These are phyloP conservation scores for Sugiyamaella pinicola DNA, from an alignment of 1,139 yeast species.

Conservation along the genomic window DNA sequence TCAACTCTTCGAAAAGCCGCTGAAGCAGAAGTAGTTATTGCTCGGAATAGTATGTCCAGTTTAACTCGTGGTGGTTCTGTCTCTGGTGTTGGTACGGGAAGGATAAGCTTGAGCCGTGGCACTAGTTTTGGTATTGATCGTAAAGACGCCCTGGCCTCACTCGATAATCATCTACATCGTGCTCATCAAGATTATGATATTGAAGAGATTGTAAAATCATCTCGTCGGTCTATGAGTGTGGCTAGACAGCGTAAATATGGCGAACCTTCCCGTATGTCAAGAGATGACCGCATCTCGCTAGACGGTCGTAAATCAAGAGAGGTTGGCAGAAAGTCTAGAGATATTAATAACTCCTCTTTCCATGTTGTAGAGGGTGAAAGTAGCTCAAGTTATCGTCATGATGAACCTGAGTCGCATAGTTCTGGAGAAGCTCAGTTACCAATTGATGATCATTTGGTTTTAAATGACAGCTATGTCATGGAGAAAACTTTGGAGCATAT, in stretches of 20 bases:
- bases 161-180: conserved; percentile 58
- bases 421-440: conserved; percentile 26
- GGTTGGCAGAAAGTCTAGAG: conserved; percentile 17
- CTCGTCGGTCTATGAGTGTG: conserved; percentile 64
- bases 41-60: conserved; percentile 43
- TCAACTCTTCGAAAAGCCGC: conserved; percentile 67
- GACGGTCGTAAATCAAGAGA: conserved; percentile 29
- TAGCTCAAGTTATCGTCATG: conserved; percentile 18
- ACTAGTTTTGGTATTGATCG: conserved; percentile 37
- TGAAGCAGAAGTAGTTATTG: conserved; percentile 75
- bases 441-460: conserved; percentile 63
- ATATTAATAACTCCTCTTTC: conserved; percentile 11
- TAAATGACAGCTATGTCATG: conserved; percentile 75
- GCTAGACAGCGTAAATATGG: conserved; percentile 63
- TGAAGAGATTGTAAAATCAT: conserved; percentile 58
- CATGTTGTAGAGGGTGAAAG: conserved; percentile 12
- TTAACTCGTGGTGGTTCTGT: background rate
- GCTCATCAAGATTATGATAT: conserved; percentile 56
- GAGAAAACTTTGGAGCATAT: conserved; percentile 87
- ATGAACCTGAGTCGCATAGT: conserved; percentile 23
- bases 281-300: conserved; percentile 27
- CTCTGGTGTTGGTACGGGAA: background rate
- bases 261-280: conserved; percentile 21
- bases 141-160: conserved; percentile 38
- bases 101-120: conserved; percentile 28